These are phyloP conservation scores for Margaritispora aquatica DNA, from an alignment of 495 filamentous ascomycete genomes.

Conservation along the genomic window DNA sequence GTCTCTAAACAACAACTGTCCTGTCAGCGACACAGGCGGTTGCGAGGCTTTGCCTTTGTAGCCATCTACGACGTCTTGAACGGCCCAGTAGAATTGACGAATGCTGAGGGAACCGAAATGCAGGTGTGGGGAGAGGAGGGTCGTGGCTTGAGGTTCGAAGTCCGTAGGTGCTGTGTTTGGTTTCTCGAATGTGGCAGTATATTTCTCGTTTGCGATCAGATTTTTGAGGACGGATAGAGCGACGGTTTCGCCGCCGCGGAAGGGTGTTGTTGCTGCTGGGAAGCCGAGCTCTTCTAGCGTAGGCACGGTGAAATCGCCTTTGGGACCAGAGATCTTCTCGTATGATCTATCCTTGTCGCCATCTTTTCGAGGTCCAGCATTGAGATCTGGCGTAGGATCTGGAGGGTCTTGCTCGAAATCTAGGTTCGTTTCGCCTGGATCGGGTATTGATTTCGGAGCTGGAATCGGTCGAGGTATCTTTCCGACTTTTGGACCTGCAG, in stretches of 20 bases:
- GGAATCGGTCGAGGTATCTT: constrained; percentile 48
- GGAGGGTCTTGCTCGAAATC: constrained; percentile 46
- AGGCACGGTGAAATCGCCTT: constrained; percentile 53
- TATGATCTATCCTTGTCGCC: constrained; percentile 45
- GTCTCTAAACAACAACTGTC: constrained; percentile 65
- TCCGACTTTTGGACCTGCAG: constrained; percentile 40
- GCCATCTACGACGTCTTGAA: constrained; percentile 45
- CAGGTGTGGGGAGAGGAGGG: constrained; percentile 61
- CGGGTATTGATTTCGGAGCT: constrained; percentile 46
- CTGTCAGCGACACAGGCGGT: constrained; percentile 56
- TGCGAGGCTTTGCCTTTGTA: constrained; percentile 41
- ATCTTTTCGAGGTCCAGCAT: constrained; percentile 36
- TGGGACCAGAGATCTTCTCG: constrained; percentile 49
- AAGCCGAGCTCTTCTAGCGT: constrained; percentile 60
- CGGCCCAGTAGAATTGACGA: constrained; percentile 62
- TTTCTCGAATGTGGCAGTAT: constrained; percentile 63
- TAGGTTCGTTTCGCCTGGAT: constrained; percentile 52
- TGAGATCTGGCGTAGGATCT: constrained; percentile 43
- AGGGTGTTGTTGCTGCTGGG: constrained; percentile 46
- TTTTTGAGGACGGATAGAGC: constrained; percentile 44
- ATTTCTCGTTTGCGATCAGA: constrained; percentile 50
- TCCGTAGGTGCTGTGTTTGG: constrained; percentile 63
- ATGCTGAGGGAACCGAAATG: constrained; percentile 61
- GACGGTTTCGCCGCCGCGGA: constrained; percentile 55
- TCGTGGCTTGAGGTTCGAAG: constrained; percentile 62